Evolutionary conservation across 345 rosid species (phyloP).

Genomic region (Leavenworthia alabamica): DNA sequence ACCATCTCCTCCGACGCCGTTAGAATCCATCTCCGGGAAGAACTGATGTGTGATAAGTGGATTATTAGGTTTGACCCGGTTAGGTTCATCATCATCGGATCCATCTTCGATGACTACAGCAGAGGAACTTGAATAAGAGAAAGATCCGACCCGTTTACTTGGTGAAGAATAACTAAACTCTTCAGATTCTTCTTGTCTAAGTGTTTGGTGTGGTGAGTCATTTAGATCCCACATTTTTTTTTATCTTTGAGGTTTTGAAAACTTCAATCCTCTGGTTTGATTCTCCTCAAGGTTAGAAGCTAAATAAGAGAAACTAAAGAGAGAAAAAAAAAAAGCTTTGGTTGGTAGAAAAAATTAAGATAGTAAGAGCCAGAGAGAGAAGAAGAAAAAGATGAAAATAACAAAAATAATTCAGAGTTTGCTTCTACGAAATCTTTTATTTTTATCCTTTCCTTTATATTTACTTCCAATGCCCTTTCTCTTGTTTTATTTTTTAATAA

Average conservation of each 20-base stretch:
- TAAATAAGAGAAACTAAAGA: slow-evolving; percentile 32
- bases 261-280: slow-evolving; percentile 29
- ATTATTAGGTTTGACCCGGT: slow-evolving; percentile 33
- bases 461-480: too few species aligned
- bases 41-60: slow-evolving; percentile 78
- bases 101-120: slow-evolving; percentile 67
- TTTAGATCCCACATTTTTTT: slow-evolving; percentile 39
- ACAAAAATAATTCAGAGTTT: slow-evolving; percentile 26
- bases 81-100: slow-evolving; percentile 60
- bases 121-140: slow-evolving; percentile 69
- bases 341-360: slow-evolving; percentile 19
- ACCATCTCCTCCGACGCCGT: slow-evolving; percentile 12
- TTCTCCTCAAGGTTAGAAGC: slow-evolving; percentile 35
- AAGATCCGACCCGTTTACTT: slow-evolving; percentile 79
- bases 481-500: not conserved
- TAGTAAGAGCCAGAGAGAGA: slow-evolving; percentile 25
- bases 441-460: too few species aligned
- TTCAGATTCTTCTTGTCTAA: slow-evolving; percentile 42
- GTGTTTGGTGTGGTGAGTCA: slow-evolving; percentile 32
- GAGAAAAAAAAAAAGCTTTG: slow-evolving; percentile 15
- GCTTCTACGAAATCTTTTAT: slow-evolving; percentile 42
- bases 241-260: slow-evolving; percentile 10
- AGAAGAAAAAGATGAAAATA: too few species aligned
- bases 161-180: slow-evolving; percentile 71
- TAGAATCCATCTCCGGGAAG: slow-evolving; percentile 48